Base-by-base conservation (phyloP, 768 basidiomycete species). In the Pleurotus pulmonarius region DNA sequence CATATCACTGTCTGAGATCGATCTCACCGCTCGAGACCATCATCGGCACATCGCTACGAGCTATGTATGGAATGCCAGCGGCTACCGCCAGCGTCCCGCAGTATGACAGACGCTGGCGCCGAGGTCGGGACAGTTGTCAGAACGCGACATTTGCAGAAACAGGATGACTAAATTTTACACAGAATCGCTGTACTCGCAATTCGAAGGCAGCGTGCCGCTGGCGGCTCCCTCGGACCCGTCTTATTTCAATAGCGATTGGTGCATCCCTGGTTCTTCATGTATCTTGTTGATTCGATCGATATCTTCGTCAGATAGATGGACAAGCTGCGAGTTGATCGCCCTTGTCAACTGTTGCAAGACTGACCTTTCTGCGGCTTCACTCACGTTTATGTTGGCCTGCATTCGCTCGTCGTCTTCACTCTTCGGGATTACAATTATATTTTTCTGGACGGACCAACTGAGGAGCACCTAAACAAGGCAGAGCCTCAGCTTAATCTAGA, bases 371-470 rank as follows among this genome's bases (percentile, higher is more conserved):
- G 45, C 29, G 29, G 43, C 64, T 29, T 34, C 40, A 47, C 65
- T 25, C 60, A 76, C 76, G 3, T 68, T 69, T 44, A 78, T 69
- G 65, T 87, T 86, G 18, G 72, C 68, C 44, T 66, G 68, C 69
- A 85, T 72, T 15, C 85, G 73, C 22, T 65, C 66, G 25, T 63
- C 61, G 57, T 80, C 61, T 65, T 82, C 80, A 40, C 75, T 80
- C 72, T 88, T 88, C 26, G 87, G 87, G 60, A 88, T 76, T 51
- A 85, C 78, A 24, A 79, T 73, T 34, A 84, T 77, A 4, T 80
- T 80, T 22, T 81, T 78, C 63, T 86, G 83, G n/a, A 81, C 81
- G 4, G 80, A 81, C 87, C 87, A 88, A 60, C 81, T 74, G 16
- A 88, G 69, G 26, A 87, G 65, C n/a, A 86, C 76, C 64, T 86